Evolutionary conservation across 495 filamentous ascomycete species (phyloP).

Genomic region (Corynascus novoguineensis): DNA sequence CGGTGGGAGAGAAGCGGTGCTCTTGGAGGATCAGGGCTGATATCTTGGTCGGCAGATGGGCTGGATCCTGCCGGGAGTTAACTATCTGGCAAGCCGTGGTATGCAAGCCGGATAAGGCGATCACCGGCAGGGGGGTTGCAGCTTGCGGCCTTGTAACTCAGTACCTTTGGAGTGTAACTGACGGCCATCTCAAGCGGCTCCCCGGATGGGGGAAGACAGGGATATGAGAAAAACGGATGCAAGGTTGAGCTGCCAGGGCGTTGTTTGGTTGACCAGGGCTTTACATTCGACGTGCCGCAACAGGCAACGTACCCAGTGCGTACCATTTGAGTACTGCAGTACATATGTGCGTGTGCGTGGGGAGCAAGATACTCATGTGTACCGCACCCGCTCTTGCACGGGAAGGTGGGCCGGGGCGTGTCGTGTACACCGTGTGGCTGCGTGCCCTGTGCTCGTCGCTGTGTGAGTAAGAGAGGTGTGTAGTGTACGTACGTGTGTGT

Average conservation of each 20-base stretch:
- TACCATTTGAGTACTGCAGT: conserved; percentile 16
- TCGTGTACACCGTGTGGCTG: conserved; percentile 15
- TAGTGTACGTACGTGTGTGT: conserved; percentile 7
- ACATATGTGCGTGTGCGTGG: conserved; percentile 14
- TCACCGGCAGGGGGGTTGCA: conserved; percentile 4
- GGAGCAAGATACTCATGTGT: conserved; percentile 13
- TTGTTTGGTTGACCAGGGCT: conserved; percentile 21
- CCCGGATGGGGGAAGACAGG: conserved; percentile 1
- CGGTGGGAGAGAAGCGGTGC: conserved; percentile 5
- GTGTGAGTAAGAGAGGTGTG: conserved; percentile 17
- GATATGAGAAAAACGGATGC: conserved; percentile 8
- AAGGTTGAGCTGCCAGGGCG: conserved; percentile 25
- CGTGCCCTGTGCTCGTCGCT: conserved; percentile 19
- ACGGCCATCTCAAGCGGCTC: not conserved
- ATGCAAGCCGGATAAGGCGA: conserved; percentile 10
- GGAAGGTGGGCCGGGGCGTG: conserved; percentile 1
- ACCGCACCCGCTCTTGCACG: conserved; percentile 5
- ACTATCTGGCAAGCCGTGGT: conserved; percentile 5
- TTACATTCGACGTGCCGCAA: conserved; percentile 3
- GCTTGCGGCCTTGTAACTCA: not conserved
- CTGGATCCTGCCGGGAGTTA: conserved; percentile 8
- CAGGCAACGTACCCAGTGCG: conserved; percentile 12
- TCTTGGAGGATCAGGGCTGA: not conserved
- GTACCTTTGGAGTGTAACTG: conserved; percentile 8
- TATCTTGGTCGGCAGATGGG: conserved; percentile 10